Evolutionary conservation across 2,329 filamentous ascomycete species (phyloP), one percentile per base, ranked within the genome.

Genomic region (Emmonsiellopsis sp.): DNA sequence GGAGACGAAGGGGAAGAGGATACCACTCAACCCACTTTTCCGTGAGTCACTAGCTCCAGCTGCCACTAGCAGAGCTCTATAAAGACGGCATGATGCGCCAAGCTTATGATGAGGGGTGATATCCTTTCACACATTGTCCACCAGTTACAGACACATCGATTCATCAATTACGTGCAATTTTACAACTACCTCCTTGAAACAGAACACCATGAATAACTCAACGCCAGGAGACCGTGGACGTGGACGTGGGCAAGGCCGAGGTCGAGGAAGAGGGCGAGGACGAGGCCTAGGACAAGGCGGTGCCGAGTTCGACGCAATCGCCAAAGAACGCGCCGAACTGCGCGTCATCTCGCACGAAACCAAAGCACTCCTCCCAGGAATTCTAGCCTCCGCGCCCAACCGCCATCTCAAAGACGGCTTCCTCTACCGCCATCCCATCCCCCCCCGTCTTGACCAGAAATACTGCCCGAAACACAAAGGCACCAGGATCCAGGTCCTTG

Each of bases 291-390:
- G 38, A 2, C 16, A 26, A 13, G 38, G 16, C 11, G 20, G 31
- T 16, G 31, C 10, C 13, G 20, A 16, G 11, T 30, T 40, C 15
- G 9, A 15, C 1, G 32, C 26, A 44, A n/a, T 11, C 30, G 32
- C 3, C 13, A n/a, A 8, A 35, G 31, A 45, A 15, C 50, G 50
- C 8, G 50, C 16, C 45, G 31, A 46, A 15, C 42, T 52, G 16
- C 50, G 42, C 31, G 20, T 30, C 13, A 15, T 52, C 30, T 52
- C 50, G 38, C 30, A 37, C 13, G 50, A 52, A 37, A 52, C 50
- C 7, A 31, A 45, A 46, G 6, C 8, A 7, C 6, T 52, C 8
- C 26, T 52, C 31, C 50, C 50, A 3, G 20, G 5, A 7, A 40
- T 52, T 8, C 42, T 52, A n/a, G 10, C 11, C 31, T 41, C 20